Base-by-base conservation (phyloP, 192 early-diverging fungal species). In the Rhizoclosmatium globosum region DNA sequence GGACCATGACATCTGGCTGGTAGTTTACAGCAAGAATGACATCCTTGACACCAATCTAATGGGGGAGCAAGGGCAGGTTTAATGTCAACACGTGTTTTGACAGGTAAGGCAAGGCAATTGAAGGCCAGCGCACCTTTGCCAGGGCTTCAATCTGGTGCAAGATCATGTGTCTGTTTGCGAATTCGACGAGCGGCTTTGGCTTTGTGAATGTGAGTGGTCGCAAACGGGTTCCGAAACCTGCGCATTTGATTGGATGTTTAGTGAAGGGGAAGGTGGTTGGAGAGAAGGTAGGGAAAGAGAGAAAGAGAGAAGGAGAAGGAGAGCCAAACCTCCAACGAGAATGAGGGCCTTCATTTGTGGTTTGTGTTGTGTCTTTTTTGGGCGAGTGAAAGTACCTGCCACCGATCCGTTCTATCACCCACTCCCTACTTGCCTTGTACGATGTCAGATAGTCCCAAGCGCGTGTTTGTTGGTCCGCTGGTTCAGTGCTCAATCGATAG, bases 151-250 rank as follows among this genome's bases (percentile, higher is more conserved):
- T 99, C 87, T 99, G 98, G 85, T 99, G 98, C 73, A 97, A 89
- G 86, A 99, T 97, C 94, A 99, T 98, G 71, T 95, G 97, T 85
- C 91, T 94, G 91, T 99, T 99, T 47, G 95, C 95, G 87, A 99
- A 99, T 87, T 99, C 97, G n/a, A 99, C 97, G 62, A 99, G 90
- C 60, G 98, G 98, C 88, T 99, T 99, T 72, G 98, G 98, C 57
- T 96, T 88, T 58, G 97, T 93, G 71, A 99, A 89, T 19, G 98
- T 99, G 67, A 99, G 90, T 57, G 98, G 98, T 47, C 98, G 92
- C 81, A 99, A 92, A 83, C 98, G 94, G 62, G 98, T 99, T 80
- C 98, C 98, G 84, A 97, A 99, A 66, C 98, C 95, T 95, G 81
- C 19, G 48, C 19, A 57, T 46, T 64, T 57, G 62, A 64, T n/a